Conservation (phyloP, 1,284 basidiomycete genomes). For the Schizophyllum commune region DNA sequence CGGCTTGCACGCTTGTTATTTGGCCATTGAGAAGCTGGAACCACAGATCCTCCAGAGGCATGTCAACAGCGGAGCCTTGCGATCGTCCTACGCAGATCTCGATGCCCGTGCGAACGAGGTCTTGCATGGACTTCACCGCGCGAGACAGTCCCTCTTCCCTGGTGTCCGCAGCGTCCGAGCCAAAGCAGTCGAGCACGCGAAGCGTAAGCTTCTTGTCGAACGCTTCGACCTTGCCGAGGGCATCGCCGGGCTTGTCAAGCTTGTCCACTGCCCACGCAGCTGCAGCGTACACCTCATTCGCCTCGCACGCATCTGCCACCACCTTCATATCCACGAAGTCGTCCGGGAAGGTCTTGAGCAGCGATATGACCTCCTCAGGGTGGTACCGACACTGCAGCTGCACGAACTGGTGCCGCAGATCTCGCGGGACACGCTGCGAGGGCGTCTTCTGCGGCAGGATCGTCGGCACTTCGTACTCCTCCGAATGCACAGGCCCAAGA, state of each 20-base stretch:
- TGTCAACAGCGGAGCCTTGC: constrained; percentile 28
- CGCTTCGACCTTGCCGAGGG: constrained; percentile 58
- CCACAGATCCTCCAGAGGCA: constrained; percentile 84
- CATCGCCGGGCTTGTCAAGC: constrained; percentile 53
- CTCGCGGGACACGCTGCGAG: constrained; percentile 36
- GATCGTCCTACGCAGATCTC: constrained; percentile 66
- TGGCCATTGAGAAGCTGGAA: constrained; percentile 78
- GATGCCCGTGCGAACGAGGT: constrained; percentile 54
- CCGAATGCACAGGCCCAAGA: constrained; percentile 47
- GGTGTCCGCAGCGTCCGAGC: constrained; percentile 8
- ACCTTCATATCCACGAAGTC: constrained; percentile 54
- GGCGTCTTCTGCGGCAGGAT: constrained; percentile 19
- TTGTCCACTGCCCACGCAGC: constrained; percentile 79
- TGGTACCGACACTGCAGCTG: constrained; percentile 68
- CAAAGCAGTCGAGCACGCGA: constrained; percentile 39
- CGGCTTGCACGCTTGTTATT: constrained; percentile 69
- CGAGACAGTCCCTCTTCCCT: constrained; percentile 23
- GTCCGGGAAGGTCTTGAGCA: constrained; percentile 52
- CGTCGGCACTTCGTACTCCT: constrained; percentile 34
- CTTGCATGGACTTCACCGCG: constrained; percentile 36
- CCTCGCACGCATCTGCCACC: constrained; percentile 60
- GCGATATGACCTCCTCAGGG: constrained; percentile 57
- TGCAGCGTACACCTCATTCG: constrained; percentile 61
- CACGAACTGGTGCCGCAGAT: constrained; percentile 60
- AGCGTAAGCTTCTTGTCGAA: constrained; percentile 54